Evolutionary conservation across 192 early-diverging fungal genomes (phyloP), one percentile per base, ranked within the genome.

Genomic region (Linnemannia exigua): DNA sequence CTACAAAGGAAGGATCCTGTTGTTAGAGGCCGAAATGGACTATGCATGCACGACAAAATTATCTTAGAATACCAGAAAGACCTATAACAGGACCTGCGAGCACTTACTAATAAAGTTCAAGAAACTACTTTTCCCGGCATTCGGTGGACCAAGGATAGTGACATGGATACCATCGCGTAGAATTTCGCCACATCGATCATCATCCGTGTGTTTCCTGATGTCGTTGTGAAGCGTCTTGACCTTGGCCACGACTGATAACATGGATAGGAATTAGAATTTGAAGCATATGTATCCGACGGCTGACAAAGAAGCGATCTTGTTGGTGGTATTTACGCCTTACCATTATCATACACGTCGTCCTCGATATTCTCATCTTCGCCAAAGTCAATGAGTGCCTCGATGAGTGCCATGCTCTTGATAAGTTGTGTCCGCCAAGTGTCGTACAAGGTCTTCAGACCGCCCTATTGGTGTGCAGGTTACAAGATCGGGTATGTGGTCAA

Each of bases 291-390:
- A 22, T 9, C 37, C 44, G 36, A 36, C 33, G 20, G 46, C 37
- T 37, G 38, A 0, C 33, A 38, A n/a, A 31, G 11, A 3, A 54
- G 28, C 20, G 5, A 50, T 41, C 7, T n/a, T 22, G 28, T 35
- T 22, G 5, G 16, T 35, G 38, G 31, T 3, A 35, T 46, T 16
- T 9, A 33, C 9, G 19, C 1, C 37, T 68, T 85, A 90, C 91
- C 91, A 75, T 87, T 79, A n/a, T 90, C 87, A 11, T 91, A 88
- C 0, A 95, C 91, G 35, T 88, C 92, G 48, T 95, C 93, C 61
- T 96, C 95, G 47, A 96, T 94, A 28, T 94, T 90, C 71, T 96
- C 95, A 67, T 96, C 95, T 76, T 95, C 95, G 61, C 93, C 91
- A 89, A 96, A 96, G 50, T 96, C 95, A 31, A 96, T 95, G 2